Evolutionary conservation across 768 basidiomycete species (phyloP), one percentile per base, ranked within the genome.

Genomic region (Tremella yokohamensis): DNA sequence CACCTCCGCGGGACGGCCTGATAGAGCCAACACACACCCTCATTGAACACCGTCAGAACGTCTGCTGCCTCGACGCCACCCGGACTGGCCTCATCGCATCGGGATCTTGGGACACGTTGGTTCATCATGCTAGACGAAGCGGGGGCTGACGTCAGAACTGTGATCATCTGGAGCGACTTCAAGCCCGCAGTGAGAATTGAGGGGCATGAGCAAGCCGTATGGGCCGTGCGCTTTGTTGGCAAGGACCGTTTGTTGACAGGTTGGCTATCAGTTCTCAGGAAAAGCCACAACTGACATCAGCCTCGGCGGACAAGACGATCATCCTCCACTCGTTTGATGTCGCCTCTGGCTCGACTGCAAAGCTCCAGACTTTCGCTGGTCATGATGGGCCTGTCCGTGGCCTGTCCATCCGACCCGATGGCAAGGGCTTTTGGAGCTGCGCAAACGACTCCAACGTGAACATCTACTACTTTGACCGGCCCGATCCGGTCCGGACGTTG

Each of bases 391-490:
- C 90, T 44, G 94, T 99, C 16, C 85, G 96, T 62, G 88, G 86
- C 6, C 77, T 99, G 34, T 84, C 87, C 1, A 75, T 88, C 52
- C 80, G 93, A 22, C 85, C 87, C 13, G 87, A 90, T 71, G 84
- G 54, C 16, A 58, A 54, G 62, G 89, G 91, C 6, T 99, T 99
- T 74, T 96, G 89, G 49, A 96, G 90, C 42, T 94, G 89, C 63
- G 89, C 88, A 15, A 98, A 99, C 68, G 96, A 99, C 74, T 89
- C 87, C 89, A 88, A 92, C 77, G 88, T 99, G 63, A 88, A 86
- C 49, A 85, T 96, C 18, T 99, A 93, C 89, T 87, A 89, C 12
- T 81, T 90, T 40, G 86, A 84, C 54, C 57, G 89, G 88, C 73
- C 70, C 82, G 47, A 80, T 87, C 54, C 86, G 9, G 39, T 64